Evolutionary conservation across 2,329 filamentous ascomycete genomes (phyloP), one percentile per base, ranked within the genome.

Genomic region (Scedosporium minutisporum): DNA sequence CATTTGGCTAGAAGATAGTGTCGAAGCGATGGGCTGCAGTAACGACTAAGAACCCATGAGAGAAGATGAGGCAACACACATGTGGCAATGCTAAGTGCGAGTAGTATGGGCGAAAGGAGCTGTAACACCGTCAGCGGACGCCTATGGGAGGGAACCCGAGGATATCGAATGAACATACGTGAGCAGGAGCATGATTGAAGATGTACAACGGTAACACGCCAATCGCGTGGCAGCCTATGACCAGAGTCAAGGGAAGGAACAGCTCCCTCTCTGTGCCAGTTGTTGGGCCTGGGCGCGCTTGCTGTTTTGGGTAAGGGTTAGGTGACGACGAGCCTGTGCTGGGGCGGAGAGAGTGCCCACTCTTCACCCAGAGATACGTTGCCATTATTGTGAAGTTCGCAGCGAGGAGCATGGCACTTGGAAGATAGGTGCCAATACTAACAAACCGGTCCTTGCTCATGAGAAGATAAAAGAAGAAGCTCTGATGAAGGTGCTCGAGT

Each of bases 381-480:
- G 93, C 91, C 80, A 93, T 96, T 72, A 99, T 93, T 33, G 90
- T 96, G 71, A 97, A 97, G 73, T 93, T 97, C 53, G 88, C 89
- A 1, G 95, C 95, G 63, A 99, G 83, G 60, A 97, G 77, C 95
- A 99, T 99, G n/a, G 95, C 95, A 68, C 91, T 96, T 0, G 95
- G 95, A 3, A 99, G 82, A 71, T 99, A 99, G 1, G 93, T 99
- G 16, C 95, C 95, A 66, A 99, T 99, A 75, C 93, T 97, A 68
- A 97, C 95, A 72, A 99, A 99, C 10, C 93, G 87, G 69, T 95
- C 90, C 33, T 87, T 85, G 67, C 96, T 88, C 85, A 97, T 92
- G 55, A 99, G 82, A 60, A 99, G 80, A 73, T 99, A 99, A 77
- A 99, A 97, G 83, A 99, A 99, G 80, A 99, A 99, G 73, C 93